Base-by-base conservation (phyloP, 768 basidiomycete species). In the Collybia sp. region DNA sequence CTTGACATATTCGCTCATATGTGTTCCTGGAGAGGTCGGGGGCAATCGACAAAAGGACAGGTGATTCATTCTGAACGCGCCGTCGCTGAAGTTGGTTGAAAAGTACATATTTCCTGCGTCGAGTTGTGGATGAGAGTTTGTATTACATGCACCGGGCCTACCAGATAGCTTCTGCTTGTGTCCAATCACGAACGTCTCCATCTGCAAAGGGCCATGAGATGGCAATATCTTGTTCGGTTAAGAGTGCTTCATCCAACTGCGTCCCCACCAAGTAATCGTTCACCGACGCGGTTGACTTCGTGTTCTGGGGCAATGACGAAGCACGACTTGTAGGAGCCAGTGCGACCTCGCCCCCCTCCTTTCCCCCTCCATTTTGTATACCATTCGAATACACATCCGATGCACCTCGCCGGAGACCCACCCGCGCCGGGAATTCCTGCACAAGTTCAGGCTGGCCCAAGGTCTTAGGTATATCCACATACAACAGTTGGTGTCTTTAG, bases 131-230 rank as follows among this genome's bases (percentile, higher is more conserved):
- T 30, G 12, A 20, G 5, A 12, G 9, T 19, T 12, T 17, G 11
- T 34, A 12, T 17, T 37, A 31, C 5, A 12, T 18, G 5, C 5
- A 17, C 15, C 13, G 43, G 13, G 67, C 82, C 42, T 60, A 93
- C 93, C 92, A 92, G 43, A 96, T 71, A 0, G 91, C 93, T 61
- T 95, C 93, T 13, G 89, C 87, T 53, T 91, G 90, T 15, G 70
- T 75, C 82, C 84, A 95, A 58, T 94, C 86, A 12, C 67, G 72
- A 47, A 94, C 69, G 54, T 80, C 76, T 2, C 80, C 85, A 19
- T 85, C 77, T 38, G 79, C 76, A 56, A 94, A 88, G 2, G 93
- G 93, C 87, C 88, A 91, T 25, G 80, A 90, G 9, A 92, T 62
- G 5, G 76, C 65, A 13, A 94, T 60, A 42, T 91, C 86, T 47